Percentiles rank a stretch among this genome's conserved stretches.
Conservation (phyloP, 345 rosid species). For the Camelina neglecta region DNA sequence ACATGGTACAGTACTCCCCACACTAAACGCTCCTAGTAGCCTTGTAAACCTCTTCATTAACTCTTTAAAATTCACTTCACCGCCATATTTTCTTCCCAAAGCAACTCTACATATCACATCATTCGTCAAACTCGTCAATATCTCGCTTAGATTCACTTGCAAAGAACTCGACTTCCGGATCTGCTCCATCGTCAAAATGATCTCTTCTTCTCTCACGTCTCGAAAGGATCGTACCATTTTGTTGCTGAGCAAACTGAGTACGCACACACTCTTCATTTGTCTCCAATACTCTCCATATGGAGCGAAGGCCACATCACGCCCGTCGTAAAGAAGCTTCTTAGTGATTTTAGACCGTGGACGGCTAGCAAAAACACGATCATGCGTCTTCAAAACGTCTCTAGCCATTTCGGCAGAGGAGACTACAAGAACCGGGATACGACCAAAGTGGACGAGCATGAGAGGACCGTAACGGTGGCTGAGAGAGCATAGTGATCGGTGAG, state of each 20-base stretch:
- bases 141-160: slow-evolving; percentile 50
- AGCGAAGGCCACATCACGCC: slow-evolving; percentile 48
- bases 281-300: slow-evolving; percentile 79
- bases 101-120: slow-evolving; percentile 56
- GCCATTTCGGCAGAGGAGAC: slow-evolving; percentile 62
- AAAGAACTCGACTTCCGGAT: slow-evolving; percentile 25
- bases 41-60: slow-evolving; percentile 36
- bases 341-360: slow-evolving; percentile 45
- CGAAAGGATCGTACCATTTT: slow-evolving; percentile 53
- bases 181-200: slow-evolving; percentile 35
- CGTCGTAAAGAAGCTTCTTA: slow-evolving; percentile 49
- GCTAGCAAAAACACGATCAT: slow-evolving; percentile 54
- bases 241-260: slow-evolving; percentile 52
- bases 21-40: slow-evolving; percentile 42
- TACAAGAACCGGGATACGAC: slow-evolving; percentile 49
- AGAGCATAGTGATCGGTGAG: slow-evolving; percentile 54
- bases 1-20: slow-evolving; percentile 58
- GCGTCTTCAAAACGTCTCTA: slow-evolving; percentile 55
- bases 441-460: slow-evolving; percentile 61
- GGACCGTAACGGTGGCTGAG: slow-evolving; percentile 55
- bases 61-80: slow-evolving; percentile 45
- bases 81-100: slow-evolving; percentile 58
- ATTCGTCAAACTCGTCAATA: slow-evolving; percentile 41
- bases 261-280: slow-evolving; percentile 55
- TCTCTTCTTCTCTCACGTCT: slow-evolving; percentile 54